phyloP scores from a whole-genome alignment of 2,329 filamentous ascomycete species.

The Pestalotiopsis sp. region DNA sequence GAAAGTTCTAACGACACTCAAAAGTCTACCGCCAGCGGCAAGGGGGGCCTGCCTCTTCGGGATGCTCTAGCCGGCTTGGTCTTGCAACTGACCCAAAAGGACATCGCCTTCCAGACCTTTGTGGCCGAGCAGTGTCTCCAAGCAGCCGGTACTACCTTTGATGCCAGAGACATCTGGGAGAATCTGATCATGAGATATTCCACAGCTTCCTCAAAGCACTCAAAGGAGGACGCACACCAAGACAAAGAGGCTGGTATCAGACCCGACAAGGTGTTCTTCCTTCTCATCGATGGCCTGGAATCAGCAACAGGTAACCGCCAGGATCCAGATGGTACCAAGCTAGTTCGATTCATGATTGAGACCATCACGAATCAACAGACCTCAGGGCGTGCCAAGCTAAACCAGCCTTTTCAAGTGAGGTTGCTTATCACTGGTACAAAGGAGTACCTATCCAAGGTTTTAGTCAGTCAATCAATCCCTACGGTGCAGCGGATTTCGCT shows the following conservation, averaged over 20 bases:
- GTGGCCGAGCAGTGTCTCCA: background rate
- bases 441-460: background rate
- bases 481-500: background rate
- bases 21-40: background rate
- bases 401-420: background rate
- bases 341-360: background rate
- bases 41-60: background rate
- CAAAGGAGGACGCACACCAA: background rate
- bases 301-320: background rate
- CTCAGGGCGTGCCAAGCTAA: background rate
- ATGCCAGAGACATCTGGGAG: background rate
- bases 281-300: background rate
- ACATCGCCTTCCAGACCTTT: background rate
- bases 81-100: background rate
- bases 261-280: background rate
- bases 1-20: background rate
- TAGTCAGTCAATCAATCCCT: background rate
- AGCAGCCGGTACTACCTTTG: background rate
- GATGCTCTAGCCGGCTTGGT: background rate
- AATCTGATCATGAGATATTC: background rate
- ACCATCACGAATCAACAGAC: background rate
- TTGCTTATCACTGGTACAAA: background rate
- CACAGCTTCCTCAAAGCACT: background rate
- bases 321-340: background rate
- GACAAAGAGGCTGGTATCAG: background rate